Percentiles rank a stretch among this genome's conserved stretches.
Conservation (phyloP, 352 stramenopile species). For the Phytopythium montanum region DNA sequence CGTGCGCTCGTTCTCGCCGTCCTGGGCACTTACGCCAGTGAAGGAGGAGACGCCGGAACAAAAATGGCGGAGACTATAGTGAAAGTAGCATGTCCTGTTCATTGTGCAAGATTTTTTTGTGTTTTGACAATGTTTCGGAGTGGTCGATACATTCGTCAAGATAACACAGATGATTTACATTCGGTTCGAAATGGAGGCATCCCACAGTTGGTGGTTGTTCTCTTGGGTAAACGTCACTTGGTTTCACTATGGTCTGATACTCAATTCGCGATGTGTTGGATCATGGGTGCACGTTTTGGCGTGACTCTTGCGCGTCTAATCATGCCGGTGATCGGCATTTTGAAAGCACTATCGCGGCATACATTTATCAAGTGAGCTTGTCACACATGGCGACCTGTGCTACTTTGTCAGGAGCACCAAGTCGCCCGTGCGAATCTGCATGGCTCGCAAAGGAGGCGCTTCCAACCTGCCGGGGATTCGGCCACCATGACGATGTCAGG, state of each 20-base stretch:
- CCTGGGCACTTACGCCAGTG: background rate
- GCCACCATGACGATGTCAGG: background rate
- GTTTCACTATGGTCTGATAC: background rate
- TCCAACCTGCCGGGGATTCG: background rate
- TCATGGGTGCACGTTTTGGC: background rate
- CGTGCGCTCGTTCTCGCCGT: background rate
- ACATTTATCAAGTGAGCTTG: background rate
- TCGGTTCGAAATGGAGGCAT: background rate
- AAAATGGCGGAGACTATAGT: background rate
- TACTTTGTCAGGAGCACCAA: background rate
- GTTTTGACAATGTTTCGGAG: background rate
- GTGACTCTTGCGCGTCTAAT: background rate
- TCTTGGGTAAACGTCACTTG: background rate
- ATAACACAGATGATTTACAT: background rate
- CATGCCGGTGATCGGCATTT: background rate
- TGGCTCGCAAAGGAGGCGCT: background rate
- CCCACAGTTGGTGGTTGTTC: background rate
- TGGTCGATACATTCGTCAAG: background rate
- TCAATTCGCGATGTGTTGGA: conserved; percentile 1
- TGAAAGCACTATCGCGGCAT: background rate
- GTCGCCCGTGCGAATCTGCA: background rate
- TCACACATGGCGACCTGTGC: background rate
- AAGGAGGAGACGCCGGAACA: background rate
- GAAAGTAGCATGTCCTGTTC: background rate
- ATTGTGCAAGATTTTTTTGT: background rate